A percentile compares a stretch with the other conserved stretches of the same genome.
These are phyloP conservation scores for Alternaria tenuissima DNA, from an alignment of 2,329 filamentous ascomycete species.

Conservation along the genomic window DNA sequence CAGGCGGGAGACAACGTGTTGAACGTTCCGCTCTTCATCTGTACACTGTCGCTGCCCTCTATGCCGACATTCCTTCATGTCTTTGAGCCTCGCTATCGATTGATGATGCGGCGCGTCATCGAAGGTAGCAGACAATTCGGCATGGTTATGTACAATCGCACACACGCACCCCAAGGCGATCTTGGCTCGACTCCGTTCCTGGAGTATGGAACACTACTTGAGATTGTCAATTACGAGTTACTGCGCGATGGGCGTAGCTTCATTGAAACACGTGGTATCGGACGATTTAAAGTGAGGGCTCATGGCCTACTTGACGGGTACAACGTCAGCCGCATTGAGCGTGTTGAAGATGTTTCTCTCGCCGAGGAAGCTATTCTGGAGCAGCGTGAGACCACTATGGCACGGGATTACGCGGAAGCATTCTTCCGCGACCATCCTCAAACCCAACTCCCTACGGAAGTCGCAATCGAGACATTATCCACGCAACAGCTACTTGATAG, in stretches of 20 bases:
- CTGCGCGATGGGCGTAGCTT: conserved; percentile 83
- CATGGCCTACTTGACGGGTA: conserved; percentile 78
- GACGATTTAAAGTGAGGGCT: conserved; percentile 75
- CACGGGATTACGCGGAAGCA: conserved; percentile 47
- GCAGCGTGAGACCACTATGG: conserved; percentile 67
- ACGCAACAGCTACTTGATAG: conserved; percentile 75
- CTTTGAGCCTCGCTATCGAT: conserved; percentile 89
- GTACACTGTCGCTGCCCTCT: conserved; percentile 79
- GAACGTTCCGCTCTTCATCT: conserved; percentile 76
- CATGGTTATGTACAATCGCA: conserved; percentile 77
- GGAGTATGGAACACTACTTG: conserved; percentile 79
- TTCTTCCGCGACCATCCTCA: conserved; percentile 47
- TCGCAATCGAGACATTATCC: conserved; percentile 65
- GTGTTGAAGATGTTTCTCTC: conserved; percentile 81
- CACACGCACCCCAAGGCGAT: conserved; percentile 61
- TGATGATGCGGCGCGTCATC: conserved; percentile 85
- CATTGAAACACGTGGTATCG: conserved; percentile 78
- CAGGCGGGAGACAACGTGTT: conserved; percentile 63
- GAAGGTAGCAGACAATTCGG: conserved; percentile 81
- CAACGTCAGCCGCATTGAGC: conserved; percentile 75
- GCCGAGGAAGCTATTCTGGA: conserved; percentile 82
- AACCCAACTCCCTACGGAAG: conserved; percentile 29
- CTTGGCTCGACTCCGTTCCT: conserved; percentile 67
- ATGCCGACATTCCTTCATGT: conserved; percentile 87
- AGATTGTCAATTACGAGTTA: conserved; percentile 76